Base-by-base conservation (phyloP, 2,329 filamentous ascomycete genomes). In the Aspergillus pseudonomiae region DNA sequence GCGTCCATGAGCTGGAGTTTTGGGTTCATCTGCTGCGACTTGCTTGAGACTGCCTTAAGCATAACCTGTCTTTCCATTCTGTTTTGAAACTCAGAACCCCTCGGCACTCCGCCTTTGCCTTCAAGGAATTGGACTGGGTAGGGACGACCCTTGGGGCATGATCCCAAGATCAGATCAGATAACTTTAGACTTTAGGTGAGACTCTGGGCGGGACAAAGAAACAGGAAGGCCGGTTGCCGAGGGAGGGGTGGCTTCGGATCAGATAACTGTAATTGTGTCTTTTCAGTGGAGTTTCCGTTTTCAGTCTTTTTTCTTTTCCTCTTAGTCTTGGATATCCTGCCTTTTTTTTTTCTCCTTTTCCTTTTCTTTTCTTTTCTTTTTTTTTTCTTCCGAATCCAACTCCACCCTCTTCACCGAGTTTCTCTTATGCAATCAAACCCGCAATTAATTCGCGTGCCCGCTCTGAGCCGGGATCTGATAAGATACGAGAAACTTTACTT, bases 231-330 rank as follows among this genome's bases (percentile, higher is more conserved):
- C 19, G 19, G 19, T 41, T 41, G 16, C 19, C 9, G 39, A 41
- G n/a, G 7, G 39, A 41, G 36, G 36, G 48, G 21, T 60, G 50
- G 3, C 16, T 46, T 53, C 62, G 54, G 62, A 64, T 64, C 62
- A 54, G 62, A 64, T 64, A 64, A 64, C 52, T 55, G 28, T 28
- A 48, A 43, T 43, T 14, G 4, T n/a, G n/a, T 32, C 21, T 32
- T 3, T 46, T n/a, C 21, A 45, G 45, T 4, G 45, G 45, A 48
- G 45, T 3, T 48, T 14, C 45, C 6, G 14, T 11, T 30, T 26
- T 26, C 46, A 3, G 21, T 6, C 16, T 26, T 9, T 6, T 50
- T 2, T 24, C 11, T 1, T 14, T n/a, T 34, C 3, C 26, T 3
- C 14, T 36, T 36, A 16, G 2, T 14, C 34, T 36, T 54, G 52